These are phyloP conservation scores for Pelagomonas calceolata DNA, from an alignment of 108 stramenopile genomes.

Conservation along the genomic window DNA sequence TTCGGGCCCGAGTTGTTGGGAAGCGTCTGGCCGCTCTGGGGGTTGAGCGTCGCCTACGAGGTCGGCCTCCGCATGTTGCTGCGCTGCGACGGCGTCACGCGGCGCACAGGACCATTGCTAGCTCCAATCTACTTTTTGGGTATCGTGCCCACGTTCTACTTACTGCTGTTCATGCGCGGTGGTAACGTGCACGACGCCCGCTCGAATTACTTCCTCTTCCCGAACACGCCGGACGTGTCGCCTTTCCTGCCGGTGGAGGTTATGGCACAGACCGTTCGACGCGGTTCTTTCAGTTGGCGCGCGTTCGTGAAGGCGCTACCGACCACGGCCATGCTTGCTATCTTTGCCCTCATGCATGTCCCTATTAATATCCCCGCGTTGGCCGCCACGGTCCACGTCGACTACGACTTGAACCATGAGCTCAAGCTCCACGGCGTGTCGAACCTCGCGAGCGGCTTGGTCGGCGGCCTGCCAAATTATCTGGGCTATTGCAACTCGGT, in stretches of 20 bases:
- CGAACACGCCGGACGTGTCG: conserved; percentile 4
- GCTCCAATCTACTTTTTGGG: conserved; percentile 62
- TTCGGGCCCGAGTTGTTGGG: neutral
- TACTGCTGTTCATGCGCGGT: conserved; percentile 17
- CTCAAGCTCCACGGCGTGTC: conserved; percentile 61
- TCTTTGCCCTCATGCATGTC: conserved; percentile 66
- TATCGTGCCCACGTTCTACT: conserved; percentile 65
- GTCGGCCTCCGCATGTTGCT: conserved; percentile 42
- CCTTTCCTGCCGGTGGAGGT: no score
- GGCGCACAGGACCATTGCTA: conserved; percentile 42
- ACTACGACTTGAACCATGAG: conserved; percentile 65
- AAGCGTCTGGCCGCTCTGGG: conserved; percentile 21
- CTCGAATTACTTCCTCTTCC: conserved; percentile 69
- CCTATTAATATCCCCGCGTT: conserved; percentile 77
- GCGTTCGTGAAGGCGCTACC: conserved; percentile 21
- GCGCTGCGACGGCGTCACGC: no score
- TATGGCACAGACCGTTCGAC: neutral
- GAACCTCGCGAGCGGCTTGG: conserved; percentile 48
- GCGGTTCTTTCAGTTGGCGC: no score
- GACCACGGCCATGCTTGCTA: conserved; percentile 46
- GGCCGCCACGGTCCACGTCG: conserved; percentile 48
- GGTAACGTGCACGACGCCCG: no score
- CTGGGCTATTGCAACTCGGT: conserved; percentile 57
- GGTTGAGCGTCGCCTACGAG: conserved; percentile 49
- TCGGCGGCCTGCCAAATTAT: conserved; percentile 63